These are phyloP conservation scores for Dictyostelium citrinum DNA, from an alignment of 78 protist genomes.

Conservation along the genomic window DNA sequence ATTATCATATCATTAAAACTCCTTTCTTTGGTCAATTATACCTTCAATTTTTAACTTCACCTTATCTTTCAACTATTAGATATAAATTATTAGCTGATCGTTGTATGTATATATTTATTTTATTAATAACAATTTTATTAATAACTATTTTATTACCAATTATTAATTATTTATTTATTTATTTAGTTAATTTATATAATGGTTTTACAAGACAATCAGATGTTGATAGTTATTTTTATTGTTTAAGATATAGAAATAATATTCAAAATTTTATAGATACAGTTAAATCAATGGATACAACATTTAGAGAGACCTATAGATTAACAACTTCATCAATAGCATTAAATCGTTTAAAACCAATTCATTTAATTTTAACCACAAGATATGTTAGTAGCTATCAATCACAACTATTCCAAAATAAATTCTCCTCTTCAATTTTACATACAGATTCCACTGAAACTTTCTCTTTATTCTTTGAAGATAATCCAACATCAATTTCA, in stretches of 20 bases:
- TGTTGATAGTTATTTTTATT: constrained; percentile 28
- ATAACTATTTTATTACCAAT: too few relatives aligned
- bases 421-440: neutral
- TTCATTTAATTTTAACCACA: neutral
- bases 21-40: constrained; percentile 10
- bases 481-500: neutral
- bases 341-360: neutral
- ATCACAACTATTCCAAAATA: neutral
- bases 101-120: neutral
- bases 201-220: neutral
- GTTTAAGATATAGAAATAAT: constrained; percentile 51
- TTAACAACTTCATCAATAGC: neutral
- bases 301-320: neutral
- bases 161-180: too few relatives aligned
- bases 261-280: constrained; percentile 23
- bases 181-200: neutral
- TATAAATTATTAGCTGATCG: neutral
- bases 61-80: constrained; percentile 37
- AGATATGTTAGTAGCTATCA: neutral
- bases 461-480: constrained; percentile 9
- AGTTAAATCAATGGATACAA: neutral
- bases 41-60: neutral
- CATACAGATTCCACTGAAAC: neutral
- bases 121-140: neutral
- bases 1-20: neutral